These are phyloP conservation scores for Panellus pusillus DNA, from an alignment of 768 basidiomycete genomes.

Conservation along the genomic window DNA sequence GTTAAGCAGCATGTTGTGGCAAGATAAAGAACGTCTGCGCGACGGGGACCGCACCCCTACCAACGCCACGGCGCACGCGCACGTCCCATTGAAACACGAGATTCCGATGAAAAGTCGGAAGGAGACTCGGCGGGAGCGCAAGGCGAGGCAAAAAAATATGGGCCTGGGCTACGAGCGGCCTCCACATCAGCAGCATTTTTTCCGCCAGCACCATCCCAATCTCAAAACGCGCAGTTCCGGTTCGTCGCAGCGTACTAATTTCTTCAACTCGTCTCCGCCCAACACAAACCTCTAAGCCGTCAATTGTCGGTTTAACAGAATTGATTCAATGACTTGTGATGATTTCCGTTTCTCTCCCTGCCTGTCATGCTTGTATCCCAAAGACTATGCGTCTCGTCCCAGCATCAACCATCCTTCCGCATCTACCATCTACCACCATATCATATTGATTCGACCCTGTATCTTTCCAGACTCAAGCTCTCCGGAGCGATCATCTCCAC, in stretches of 20 bases:
- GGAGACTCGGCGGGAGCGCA: conserved; percentile 67
- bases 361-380: conserved; percentile 4
- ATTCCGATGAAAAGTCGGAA: conserved; percentile 55
- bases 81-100: conserved; percentile 36
- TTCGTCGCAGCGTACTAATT: conserved; percentile 50
- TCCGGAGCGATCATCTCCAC: not conserved
- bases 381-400: not conserved
- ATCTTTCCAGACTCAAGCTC: not conserved
- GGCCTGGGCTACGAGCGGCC: conserved; percentile 43
- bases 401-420: not conserved
- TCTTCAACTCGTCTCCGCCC: conserved; percentile 31
- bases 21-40: conserved; percentile 37
- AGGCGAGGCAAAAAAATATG: conserved; percentile 61
- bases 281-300: conserved; percentile 10
- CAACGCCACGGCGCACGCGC: conserved; percentile 31
- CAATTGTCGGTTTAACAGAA: too few species aligned
- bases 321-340: not conserved
- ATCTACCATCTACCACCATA: conserved; percentile 1
- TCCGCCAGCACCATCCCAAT: conserved; percentile 66
- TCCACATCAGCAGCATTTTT: conserved; percentile 49
- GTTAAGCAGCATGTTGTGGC: conserved; percentile 58
- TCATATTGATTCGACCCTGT: not conserved
- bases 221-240: conserved; percentile 56
- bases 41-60: conserved; percentile 62
- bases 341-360: not conserved